phyloP scores from a whole-genome alignment of 768 basidiomycete species.

The Psilocybe azurescens region DNA sequence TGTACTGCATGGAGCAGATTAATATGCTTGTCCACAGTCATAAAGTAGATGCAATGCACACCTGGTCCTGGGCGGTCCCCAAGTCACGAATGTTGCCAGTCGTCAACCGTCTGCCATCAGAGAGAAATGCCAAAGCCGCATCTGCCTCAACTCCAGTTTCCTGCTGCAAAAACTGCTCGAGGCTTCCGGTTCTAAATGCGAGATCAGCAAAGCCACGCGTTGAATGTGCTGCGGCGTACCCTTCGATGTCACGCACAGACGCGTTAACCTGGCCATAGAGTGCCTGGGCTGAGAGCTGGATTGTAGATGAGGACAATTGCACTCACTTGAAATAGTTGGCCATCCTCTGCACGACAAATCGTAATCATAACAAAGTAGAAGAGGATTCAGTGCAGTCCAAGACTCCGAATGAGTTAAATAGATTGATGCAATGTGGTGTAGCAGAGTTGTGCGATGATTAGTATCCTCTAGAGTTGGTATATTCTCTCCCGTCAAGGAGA shows the following conservation, averaged over 20 bases:
- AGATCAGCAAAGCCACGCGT: slow-evolving; percentile 13
- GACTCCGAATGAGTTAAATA: slow-evolving; percentile 7
- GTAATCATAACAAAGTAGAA: slow-evolving; percentile 51
- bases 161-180: slow-evolving; percentile 75
- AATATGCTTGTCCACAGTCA: not conserved
- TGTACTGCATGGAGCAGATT: slow-evolving; percentile 45
- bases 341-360: slow-evolving; percentile 70
- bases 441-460: not conserved
- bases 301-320: too few relatives aligned
- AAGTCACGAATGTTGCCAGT: slow-evolving; percentile 78
- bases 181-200: slow-evolving; percentile 55
- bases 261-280: slow-evolving; percentile 54
- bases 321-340: slow-evolving; percentile 62
- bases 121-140: slow-evolving; percentile 75
- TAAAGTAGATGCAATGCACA: slow-evolving; percentile 31
- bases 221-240: slow-evolving; percentile 42
- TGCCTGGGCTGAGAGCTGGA: not conserved
- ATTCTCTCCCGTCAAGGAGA: slow-evolving; percentile 10
- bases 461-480: not conserved
- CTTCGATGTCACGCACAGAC: slow-evolving; percentile 77
- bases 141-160: slow-evolving; percentile 76
- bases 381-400: slow-evolving; percentile 11
- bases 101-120: slow-evolving; percentile 77
- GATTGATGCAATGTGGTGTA: slow-evolving; percentile 6
- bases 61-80: slow-evolving; percentile 78